Evolutionary conservation across 2,329 filamentous ascomycete genomes (phyloP).

Genomic region (Neofusicoccum sp.): DNA sequence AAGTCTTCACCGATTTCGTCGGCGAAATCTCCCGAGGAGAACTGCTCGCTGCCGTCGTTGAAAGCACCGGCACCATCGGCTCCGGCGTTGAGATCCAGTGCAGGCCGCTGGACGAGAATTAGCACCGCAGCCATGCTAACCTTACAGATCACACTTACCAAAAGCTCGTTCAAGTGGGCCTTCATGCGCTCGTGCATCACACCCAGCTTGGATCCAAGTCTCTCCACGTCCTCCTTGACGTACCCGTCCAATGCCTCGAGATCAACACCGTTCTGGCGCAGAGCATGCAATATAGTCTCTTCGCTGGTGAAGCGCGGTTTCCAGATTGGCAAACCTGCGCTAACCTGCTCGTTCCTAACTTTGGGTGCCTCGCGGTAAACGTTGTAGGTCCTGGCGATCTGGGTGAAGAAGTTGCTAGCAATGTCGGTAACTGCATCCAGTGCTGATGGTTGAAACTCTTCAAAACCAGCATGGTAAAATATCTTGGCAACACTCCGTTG

Average conservation of each 20-base stretch:
- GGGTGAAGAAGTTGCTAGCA: constrained; percentile 84
- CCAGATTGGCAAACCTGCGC: constrained; percentile 43
- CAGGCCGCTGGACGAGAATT: constrained; percentile 61
- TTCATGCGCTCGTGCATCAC: constrained; percentile 95
- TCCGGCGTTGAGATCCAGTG: constrained; percentile 70
- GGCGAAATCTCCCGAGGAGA: constrained; percentile 93
- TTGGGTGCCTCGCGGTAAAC: constrained; percentile 82
- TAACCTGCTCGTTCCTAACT: constrained; percentile 52
- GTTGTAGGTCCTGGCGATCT: constrained; percentile 75
- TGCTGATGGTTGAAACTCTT: constrained; percentile 93
- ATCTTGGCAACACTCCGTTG: constrained; percentile 91
- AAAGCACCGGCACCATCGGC: constrained; percentile 87
- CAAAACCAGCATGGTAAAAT: constrained; percentile 93
- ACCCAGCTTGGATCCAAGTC: constrained; percentile 72
- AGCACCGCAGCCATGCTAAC: constrained; percentile 20
- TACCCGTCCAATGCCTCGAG: constrained; percentile 80
- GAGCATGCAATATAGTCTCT: constrained; percentile 81
- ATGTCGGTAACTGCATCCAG: constrained; percentile 87
- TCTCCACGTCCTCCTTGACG: constrained; percentile 89
- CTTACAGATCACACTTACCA: constrained; percentile 45
- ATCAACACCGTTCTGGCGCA: constrained; percentile 81
- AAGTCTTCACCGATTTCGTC: constrained; percentile 98
- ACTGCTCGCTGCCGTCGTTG: constrained; percentile 95
- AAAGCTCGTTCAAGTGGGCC: constrained; percentile 82
- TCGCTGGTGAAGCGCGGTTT: constrained; percentile 75